Evolutionary conservation across 306 rosid genomes (phyloP), one percentile per base, ranked within the genome.

Genomic region (Ziziphus jujuba): DNA sequence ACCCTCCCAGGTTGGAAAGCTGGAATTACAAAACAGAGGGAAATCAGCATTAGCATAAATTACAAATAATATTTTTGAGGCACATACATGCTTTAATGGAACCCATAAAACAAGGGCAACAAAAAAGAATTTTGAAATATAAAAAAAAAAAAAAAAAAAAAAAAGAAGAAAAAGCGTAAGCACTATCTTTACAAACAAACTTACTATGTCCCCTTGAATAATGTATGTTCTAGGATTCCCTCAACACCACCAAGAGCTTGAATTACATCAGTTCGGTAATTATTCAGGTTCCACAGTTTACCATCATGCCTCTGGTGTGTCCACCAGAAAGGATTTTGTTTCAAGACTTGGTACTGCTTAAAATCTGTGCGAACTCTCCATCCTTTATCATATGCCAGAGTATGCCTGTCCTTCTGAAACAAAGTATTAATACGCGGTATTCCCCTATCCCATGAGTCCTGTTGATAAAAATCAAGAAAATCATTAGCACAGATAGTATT

Each of bases 401-500:
- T 93, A 86, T 93, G 99, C 14, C 99, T 80, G 48, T 95, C 99
- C 85, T 95, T 95, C 80, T 95, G 99, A 78, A 95, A 95, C 82
- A 95, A 67, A n/a, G 99, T 95, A 81, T 95, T 95, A 50, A 95
- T 95, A 24, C 99, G 99, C 0, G 99, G 99, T 66, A 95, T 95
- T 75, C 99, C 99, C 75, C 97, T 80, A 73, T 95, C 99, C 99
- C 99, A 90, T n/a, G 97, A 95, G 73, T 95, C 99, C 98, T 93
- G 86, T 50, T 67, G 23, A 72, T 66, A 15, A 62, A 69, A 67
- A 45, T n/a, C 31, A 47, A 61, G 49, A 61, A 50, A 61, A 7
- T 28, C 53, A 59, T 60, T 44, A 43, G 66, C 35, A 50, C 24
- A 8, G 16, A n/a, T 9, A 44, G 31, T n/a, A 24, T 51, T 14